phyloP scores from a whole-genome alignment of 1,284 basidiomycete species.

The Leccinum pachyderme region DNA sequence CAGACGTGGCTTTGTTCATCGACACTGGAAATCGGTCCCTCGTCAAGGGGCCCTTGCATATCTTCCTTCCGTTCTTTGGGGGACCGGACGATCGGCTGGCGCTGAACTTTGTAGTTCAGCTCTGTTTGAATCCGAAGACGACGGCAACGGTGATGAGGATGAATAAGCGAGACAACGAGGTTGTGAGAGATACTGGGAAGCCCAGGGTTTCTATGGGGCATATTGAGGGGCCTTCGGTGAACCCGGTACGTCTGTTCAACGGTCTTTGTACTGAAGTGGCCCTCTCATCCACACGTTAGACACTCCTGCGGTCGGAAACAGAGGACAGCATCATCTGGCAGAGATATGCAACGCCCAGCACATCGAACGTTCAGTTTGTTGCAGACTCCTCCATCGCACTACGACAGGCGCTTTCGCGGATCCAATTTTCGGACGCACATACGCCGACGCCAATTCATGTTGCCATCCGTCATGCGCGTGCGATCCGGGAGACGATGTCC shows the following conservation, averaged over 20 bases:
- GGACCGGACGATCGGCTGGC: slow-evolving; percentile 93
- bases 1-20: slow-evolving; percentile 81
- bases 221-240: background rate
- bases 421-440: slow-evolving; percentile 52
- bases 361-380: slow-evolving; percentile 26
- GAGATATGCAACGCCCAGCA: slow-evolving; percentile 38
- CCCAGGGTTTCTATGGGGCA: background rate
- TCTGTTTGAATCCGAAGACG: slow-evolving; percentile 67
- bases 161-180: slow-evolving; percentile 6
- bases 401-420: slow-evolving; percentile 41
- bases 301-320: slow-evolving; percentile 63
- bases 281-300: slow-evolving; percentile 35
- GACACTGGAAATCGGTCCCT: slow-evolving; percentile 51
- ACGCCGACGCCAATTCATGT: slow-evolving; percentile 17
- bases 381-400: background rate
- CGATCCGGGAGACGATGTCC: background rate
- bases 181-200: background rate
- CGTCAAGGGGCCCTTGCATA: slow-evolving; percentile 45
- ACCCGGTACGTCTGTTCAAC: slow-evolving; percentile 17
- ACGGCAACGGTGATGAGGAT: slow-evolving; percentile 62
- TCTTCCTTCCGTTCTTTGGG: slow-evolving; percentile 92
- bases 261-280: background rate
- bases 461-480: background rate
- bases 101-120: slow-evolving; percentile 77
- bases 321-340: slow-evolving; percentile 72